Conservation (phyloP, 768 basidiomycete genomes). For the Termitomyces sp. region DNA sequence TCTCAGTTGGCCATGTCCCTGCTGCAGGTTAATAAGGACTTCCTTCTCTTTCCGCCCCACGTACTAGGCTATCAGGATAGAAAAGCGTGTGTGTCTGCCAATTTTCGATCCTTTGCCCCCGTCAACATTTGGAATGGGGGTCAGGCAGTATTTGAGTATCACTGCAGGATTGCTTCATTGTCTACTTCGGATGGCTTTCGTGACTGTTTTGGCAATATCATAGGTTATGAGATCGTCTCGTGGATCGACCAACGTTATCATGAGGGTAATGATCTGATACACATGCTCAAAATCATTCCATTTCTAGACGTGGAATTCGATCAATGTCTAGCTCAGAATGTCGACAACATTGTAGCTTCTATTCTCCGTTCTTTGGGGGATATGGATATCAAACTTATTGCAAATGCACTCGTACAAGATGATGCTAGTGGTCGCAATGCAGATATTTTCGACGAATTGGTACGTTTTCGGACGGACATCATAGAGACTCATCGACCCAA, state of each 20-base stretch:
- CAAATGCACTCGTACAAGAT: constrained; percentile 31
- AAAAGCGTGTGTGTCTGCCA: constrained; percentile 59
- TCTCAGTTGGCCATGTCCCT: constrained; percentile 72
- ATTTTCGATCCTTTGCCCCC: constrained; percentile 64
- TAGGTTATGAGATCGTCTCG: constrained; percentile 54
- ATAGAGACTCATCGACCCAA: constrained; percentile 59
- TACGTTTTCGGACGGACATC: constrained; percentile 40
- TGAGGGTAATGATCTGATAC: constrained; percentile 24
- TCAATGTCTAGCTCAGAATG: constrained; percentile 31
- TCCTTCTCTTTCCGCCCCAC: constrained; percentile 60
- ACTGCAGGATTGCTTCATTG: constrained; percentile 58
- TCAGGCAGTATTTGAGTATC: constrained; percentile 42
- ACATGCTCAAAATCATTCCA: constrained; percentile 26
- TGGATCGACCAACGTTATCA: constrained; percentile 29
- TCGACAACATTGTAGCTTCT: constrained; percentile 52
- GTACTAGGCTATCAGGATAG: constrained; percentile 73
- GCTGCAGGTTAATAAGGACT: constrained; percentile 38
- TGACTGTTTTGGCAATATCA: constrained; percentile 63
- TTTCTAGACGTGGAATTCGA: constrained; percentile 28
- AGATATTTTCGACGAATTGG: constrained; percentile 44
- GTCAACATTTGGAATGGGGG: constrained; percentile 50
- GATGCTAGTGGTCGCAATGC: constrained; percentile 30
- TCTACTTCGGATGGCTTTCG: constrained; percentile 42
- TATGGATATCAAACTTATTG: constrained; percentile 46
- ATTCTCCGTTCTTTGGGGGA: constrained; percentile 63